Base-by-base conservation (phyloP, 2,329 filamentous ascomycete species). In the Penicillium thymicola region DNA sequence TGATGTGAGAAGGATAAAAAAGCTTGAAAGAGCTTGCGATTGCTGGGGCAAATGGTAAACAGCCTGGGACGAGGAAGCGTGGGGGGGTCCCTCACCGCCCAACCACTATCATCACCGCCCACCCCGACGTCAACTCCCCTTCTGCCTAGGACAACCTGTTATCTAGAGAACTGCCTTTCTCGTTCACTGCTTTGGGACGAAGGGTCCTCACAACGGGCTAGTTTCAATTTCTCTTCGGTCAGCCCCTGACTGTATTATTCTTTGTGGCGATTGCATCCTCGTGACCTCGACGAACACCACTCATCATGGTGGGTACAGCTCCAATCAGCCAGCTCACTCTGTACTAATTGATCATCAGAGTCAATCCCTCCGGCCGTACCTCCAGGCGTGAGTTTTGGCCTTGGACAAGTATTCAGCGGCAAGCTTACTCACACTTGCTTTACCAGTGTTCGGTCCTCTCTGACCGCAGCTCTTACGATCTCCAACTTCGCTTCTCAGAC, bases 401-500 rank as follows among this genome's bases (percentile, higher is more conserved):
- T 36, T 18, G 97, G 92, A 73, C 93, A 97, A 92, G 96, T 92
- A 65, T 85, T 97, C 27, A 32, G 42, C 21, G 48, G 48, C 36
- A 46, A 46, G 36, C 34, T 45, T 56, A 72, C 90, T 93, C 63
- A 93, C 93, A 55, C 97, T 97, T 79, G 89, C 5, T 32, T 32
- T 32, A 97, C 67, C 91, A 96, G 82, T 77, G 94, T 97, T 70
- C 90, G 94, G 70, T 92, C 90, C 72, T 96, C 90, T 71, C 84
- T 99, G 71, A 97, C 92, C 40, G 91, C 93, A 63, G 93, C 94
- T 64, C 87, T 99, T 66, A 93, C 91, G 57, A 85, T 96, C 58
- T 93, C 92, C 75, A 95, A 99, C 83, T 99, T 99, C 77, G 93
- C 94, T 62, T 97, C 93, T 48, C 94, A 99, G 79, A 91, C 90